These are phyloP conservation scores for Nemania sp. DNA, from an alignment of 2,329 filamentous ascomycete species.

Conservation along the genomic window DNA sequence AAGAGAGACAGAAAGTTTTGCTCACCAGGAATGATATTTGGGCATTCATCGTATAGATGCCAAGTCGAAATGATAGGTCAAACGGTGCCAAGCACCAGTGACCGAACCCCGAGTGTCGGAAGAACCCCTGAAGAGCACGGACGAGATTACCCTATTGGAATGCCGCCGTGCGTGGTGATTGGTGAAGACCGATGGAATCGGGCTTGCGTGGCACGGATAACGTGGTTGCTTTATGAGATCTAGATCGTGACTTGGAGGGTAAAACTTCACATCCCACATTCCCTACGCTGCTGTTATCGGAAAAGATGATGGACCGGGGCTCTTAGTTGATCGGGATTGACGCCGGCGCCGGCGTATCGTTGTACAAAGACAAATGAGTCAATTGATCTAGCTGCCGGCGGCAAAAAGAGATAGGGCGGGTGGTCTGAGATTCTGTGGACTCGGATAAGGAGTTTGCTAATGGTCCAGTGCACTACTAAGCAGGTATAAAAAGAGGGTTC, in stretches of 20 bases:
- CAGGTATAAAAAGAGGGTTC: not conserved
- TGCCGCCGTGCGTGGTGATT: conserved; percentile 29
- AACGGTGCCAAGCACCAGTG: conserved; percentile 26
- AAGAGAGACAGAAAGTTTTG: too few species aligned
- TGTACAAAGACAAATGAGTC: conserved; percentile 28
- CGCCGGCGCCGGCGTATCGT: conserved; percentile 14
- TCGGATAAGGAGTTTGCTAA: conserved; percentile 3
- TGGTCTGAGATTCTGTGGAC: conserved; percentile 29
- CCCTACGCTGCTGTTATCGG: conserved; percentile 12
- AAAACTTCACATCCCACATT: conserved; percentile 8
- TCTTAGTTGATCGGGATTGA: conserved; percentile 5
- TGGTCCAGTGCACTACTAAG: conserved; percentile 1
- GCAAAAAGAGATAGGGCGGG: conserved; percentile 31
- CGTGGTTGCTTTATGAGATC: conserved; percentile 14
- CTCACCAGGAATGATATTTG: conserved; percentile 44
- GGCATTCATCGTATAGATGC: conserved; percentile 39
- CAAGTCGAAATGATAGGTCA: conserved; percentile 25
- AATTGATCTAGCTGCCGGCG: conserved; percentile 17
- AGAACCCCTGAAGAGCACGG: conserved; percentile 34
- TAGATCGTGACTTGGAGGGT: conserved; percentile 6
- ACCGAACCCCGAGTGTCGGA: conserved; percentile 34
- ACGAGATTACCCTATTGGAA: conserved; percentile 27
- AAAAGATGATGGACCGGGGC: not conserved
- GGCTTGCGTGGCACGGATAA: conserved; percentile 7
- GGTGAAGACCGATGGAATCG: conserved; percentile 23